phyloP scores from a whole-genome alignment of 805 yeast genomes.

The Cyberlindnera japonica region DNA sequence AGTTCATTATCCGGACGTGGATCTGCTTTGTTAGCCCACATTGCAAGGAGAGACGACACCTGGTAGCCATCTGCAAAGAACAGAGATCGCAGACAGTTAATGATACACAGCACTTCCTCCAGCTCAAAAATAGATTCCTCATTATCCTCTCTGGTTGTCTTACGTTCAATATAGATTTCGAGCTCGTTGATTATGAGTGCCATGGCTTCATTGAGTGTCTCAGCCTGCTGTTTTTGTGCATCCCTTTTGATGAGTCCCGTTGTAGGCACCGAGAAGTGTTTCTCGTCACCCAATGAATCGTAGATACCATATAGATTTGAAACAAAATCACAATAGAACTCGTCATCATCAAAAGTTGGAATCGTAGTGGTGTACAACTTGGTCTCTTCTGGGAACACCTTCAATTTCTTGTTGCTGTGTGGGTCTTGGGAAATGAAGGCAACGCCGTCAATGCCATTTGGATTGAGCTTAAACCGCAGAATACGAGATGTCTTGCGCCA shows the following conservation, averaged over 20 bases:
- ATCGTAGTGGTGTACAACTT: slow-evolving; percentile 39
- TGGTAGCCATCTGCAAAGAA: slow-evolving; percentile 38
- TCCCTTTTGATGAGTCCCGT: slow-evolving; percentile 36
- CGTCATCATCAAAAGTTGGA: slow-evolving; percentile 39
- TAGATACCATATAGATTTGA: slow-evolving; percentile 49
- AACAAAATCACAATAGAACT: slow-evolving; percentile 44
- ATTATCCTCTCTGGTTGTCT: slow-evolving; percentile 29
- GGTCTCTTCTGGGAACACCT: slow-evolving; percentile 36
- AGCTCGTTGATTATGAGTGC: slow-evolving; percentile 32
- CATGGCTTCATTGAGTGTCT: slow-evolving; percentile 35
- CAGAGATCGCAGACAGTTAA: slow-evolving; percentile 56
- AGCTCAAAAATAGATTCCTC: slow-evolving; percentile 33
- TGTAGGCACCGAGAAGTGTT: slow-evolving; percentile 37
- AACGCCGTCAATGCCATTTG: slow-evolving; percentile 37
- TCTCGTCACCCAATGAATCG: slow-evolving; percentile 45
- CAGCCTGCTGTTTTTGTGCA: slow-evolving; percentile 33
- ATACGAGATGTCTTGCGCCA: slow-evolving; percentile 35
- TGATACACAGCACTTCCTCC: slow-evolving; percentile 46
- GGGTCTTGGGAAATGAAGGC: slow-evolving; percentile 35
- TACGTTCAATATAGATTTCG: slow-evolving; percentile 30
- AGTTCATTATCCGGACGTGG: slow-evolving; percentile 57
- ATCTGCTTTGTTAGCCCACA: slow-evolving; percentile 70
- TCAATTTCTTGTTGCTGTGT: slow-evolving; percentile 24
- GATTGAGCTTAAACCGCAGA: slow-evolving; percentile 47
- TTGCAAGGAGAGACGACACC: slow-evolving; percentile 39